Percentiles rank a stretch among this genome's conserved stretches.
These are phyloP conservation scores for Przewalskia tangutica DNA, from an alignment of 257 asterid species.

Conservation along the genomic window DNA sequence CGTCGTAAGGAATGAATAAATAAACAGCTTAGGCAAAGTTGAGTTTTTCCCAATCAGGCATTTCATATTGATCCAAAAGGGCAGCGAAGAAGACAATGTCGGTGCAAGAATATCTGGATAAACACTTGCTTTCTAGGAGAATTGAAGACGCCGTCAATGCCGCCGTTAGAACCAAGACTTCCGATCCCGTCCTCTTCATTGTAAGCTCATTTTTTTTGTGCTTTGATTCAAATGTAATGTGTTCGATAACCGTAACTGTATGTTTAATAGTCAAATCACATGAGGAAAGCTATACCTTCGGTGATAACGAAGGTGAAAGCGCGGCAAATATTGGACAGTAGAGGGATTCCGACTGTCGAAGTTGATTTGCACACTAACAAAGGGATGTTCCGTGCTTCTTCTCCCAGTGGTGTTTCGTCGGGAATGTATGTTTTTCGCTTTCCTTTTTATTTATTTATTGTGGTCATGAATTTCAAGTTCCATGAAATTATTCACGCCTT, in stretches of 20 bases:
- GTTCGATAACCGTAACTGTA: neutral
- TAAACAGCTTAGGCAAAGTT: neutral
- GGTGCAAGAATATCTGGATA: conserved; percentile 90
- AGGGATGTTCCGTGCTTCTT: conserved; percentile 85
- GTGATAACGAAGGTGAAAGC: conserved; percentile 87
- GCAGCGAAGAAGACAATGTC: conserved; percentile 39
- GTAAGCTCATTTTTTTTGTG: conserved; percentile 7
- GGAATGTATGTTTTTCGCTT: conserved; percentile 44
- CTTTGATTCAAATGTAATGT: neutral
- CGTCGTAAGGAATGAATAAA: neutral
- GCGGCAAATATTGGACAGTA: conserved; percentile 89
- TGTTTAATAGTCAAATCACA: conserved; percentile 57
- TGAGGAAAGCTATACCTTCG: conserved; percentile 82
- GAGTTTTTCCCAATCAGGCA: too few species aligned
- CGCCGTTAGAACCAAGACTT: conserved; percentile 88
- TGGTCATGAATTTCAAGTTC: neutral
- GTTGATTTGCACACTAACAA: conserved; percentile 86
- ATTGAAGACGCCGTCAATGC: conserved; percentile 99
- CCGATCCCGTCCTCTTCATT: conserved; percentile 95
- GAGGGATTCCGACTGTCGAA: conserved; percentile 99
- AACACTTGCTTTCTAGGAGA: conserved; percentile 82
- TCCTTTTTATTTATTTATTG: neutral
- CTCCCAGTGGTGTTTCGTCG: conserved; percentile 72
- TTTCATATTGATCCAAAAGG: neutral
- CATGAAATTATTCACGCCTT: neutral